phyloP scores from a whole-genome alignment of 2,329 filamentous ascomycete genomes.

The Aspergillus viridinutans region DNA sequence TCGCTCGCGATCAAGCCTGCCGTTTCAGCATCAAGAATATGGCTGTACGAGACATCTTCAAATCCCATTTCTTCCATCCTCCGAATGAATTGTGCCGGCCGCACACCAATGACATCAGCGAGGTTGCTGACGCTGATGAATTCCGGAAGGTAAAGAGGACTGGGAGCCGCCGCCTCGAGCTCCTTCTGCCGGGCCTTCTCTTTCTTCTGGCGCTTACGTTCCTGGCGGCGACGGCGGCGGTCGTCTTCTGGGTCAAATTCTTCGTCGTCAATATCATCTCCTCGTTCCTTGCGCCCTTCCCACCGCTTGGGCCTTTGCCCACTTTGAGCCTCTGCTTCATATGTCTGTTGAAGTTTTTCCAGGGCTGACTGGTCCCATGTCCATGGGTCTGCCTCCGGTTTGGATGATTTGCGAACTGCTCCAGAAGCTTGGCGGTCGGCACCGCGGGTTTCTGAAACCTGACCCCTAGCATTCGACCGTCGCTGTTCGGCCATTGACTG shows the following conservation, averaged over 20 bases:
- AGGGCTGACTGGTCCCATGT: constrained; percentile 29
- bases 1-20: constrained; percentile 87
- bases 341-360: constrained; percentile 15
- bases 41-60: constrained; percentile 74
- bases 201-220: constrained; percentile 38
- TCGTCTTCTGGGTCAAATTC: constrained; percentile 35
- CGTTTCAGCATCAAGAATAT: constrained; percentile 85
- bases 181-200: constrained; percentile 41
- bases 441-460: not conserved
- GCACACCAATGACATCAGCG: constrained; percentile 68
- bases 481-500: not conserved
- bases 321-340: constrained; percentile 6
- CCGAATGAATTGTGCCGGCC: constrained; percentile 64
- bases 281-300: constrained; percentile 19
- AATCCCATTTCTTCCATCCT: constrained; percentile 86
- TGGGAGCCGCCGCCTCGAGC: constrained; percentile 39
- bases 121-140: constrained; percentile 86
- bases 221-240: constrained; percentile 29
- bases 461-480: not conserved
- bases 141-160: constrained; percentile 74
- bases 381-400: constrained; percentile 18
- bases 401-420: constrained; percentile 5
- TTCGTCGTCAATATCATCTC: constrained; percentile 26
- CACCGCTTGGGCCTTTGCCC: constrained; percentile 21
- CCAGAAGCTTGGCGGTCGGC: not conserved